Conservation (phyloP, 1,284 basidiomycete genomes). For the Apiotrichum gamsii region DNA sequence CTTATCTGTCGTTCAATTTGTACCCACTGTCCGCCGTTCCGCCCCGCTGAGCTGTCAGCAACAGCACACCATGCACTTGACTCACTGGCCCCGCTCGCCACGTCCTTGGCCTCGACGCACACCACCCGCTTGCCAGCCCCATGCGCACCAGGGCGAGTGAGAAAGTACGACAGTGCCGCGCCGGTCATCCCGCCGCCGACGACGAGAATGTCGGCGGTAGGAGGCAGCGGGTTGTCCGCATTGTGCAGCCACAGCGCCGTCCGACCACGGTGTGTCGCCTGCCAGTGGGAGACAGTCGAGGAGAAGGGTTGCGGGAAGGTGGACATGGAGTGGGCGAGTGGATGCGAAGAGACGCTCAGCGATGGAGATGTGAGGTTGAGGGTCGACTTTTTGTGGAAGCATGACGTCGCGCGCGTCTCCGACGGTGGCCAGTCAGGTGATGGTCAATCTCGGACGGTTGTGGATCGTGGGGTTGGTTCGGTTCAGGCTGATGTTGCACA, state of each 20-base stretch:
- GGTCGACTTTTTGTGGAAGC: too few species aligned
- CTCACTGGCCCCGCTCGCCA: conserved; percentile 36
- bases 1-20: too few species aligned
- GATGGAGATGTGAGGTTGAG: too few species aligned
- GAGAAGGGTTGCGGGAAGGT: conserved; percentile 23
- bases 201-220: conserved; percentile 21
- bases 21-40: conserved; percentile 39
- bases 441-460: too few species aligned
- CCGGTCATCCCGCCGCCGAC: conserved; percentile 31
- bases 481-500: too few species aligned
- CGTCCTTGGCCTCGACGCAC: conserved; percentile 36
- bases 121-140: conserved; percentile 26
- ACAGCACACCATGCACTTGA: background rate
- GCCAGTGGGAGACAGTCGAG: conserved; percentile 29
- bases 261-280: conserved; percentile 23
- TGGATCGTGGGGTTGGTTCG: too few species aligned
- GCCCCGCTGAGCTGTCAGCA: conserved; percentile 20
- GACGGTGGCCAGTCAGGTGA: too few species aligned
- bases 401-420: too few species aligned
- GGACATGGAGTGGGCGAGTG: too few species aligned
- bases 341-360: too few species aligned
- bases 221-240: conserved; percentile 6
- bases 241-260: conserved; percentile 20
- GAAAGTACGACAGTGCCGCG: conserved; percentile 27
- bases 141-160: conserved; percentile 22